phyloP scores from a whole-genome alignment of 306 rosid genomes.

The Crotalaria pallida region DNA sequence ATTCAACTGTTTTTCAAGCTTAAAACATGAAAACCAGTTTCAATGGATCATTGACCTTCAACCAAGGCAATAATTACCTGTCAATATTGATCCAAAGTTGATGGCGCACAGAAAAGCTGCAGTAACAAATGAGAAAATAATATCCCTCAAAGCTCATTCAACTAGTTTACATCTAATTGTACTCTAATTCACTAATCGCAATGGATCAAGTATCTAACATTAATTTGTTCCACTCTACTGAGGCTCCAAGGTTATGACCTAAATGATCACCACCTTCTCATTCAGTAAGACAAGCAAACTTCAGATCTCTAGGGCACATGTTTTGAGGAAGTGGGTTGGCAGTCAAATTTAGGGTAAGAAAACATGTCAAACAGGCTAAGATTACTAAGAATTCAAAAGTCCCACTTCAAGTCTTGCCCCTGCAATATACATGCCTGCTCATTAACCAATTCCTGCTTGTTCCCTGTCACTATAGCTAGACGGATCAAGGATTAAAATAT shows the following conservation, averaged over 20 bases:
- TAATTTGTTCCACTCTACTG: background rate
- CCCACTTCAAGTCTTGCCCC: background rate
- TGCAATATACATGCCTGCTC: background rate
- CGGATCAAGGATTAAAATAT: background rate
- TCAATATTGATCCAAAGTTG: background rate
- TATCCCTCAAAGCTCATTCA: constrained; percentile 1
- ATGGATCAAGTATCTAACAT: background rate
- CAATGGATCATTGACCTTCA: background rate
- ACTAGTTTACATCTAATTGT: background rate
- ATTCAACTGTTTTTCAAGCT: background rate
- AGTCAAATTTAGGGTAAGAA: background rate
- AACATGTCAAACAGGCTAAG: background rate
- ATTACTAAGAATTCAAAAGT: background rate
- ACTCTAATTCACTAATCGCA: background rate
- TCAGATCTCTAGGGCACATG: background rate
- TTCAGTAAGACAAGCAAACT: background rate
- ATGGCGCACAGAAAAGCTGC: background rate
- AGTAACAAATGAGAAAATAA: background rate
- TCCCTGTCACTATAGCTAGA: background rate
- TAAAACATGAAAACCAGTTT: constrained; percentile 1
- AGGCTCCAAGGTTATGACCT: background rate
- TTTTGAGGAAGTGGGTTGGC: background rate
- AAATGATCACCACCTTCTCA: background rate
- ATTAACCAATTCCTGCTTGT: background rate
- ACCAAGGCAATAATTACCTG: background rate